Evolutionary conservation across 306 rosid species (phyloP).

Genomic region (Crotalaria pallida): DNA sequence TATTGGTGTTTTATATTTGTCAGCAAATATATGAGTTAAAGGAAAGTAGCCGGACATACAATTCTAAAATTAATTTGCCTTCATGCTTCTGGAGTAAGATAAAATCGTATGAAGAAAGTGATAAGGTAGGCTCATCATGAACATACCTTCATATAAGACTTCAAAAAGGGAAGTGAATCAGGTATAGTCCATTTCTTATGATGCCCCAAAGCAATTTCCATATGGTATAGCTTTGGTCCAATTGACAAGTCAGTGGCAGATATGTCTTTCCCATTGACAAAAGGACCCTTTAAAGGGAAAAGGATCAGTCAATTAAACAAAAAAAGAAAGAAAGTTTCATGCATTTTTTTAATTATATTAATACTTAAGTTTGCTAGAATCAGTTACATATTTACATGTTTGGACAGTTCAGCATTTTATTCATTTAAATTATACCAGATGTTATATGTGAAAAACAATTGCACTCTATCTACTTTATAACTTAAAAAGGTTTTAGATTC

Average conservation of each 20-base stretch:
- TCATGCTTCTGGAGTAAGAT: background rate
- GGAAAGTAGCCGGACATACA: background rate
- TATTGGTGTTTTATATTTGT: background rate
- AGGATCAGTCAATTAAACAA: background rate
- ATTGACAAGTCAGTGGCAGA: conserved; percentile 81
- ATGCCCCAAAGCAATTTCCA: conserved; percentile 86
- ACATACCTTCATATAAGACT: conserved; percentile 70
- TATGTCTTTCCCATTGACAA: conserved; percentile 67
- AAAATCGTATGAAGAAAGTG: background rate
- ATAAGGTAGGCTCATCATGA: conserved; percentile 5
- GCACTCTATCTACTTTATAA: background rate
- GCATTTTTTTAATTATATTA: too few species aligned
- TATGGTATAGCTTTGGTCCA: conserved; percentile 83
- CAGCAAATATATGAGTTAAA: background rate
- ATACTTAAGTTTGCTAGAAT: background rate
- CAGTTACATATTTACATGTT: background rate
- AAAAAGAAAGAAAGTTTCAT: background rate
- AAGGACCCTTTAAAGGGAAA: conserved; percentile 62
- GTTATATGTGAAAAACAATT: background rate
- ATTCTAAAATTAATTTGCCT: background rate
- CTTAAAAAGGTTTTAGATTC: background rate
- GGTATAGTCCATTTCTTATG: conserved; percentile 77
- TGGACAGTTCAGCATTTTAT: background rate
- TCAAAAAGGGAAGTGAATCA: conserved; percentile 59
- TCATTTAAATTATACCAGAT: background rate